Evolutionary conservation across 2,329 filamentous ascomycete genomes (phyloP).

Genomic region (Ophiosphaerella korrae): DNA sequence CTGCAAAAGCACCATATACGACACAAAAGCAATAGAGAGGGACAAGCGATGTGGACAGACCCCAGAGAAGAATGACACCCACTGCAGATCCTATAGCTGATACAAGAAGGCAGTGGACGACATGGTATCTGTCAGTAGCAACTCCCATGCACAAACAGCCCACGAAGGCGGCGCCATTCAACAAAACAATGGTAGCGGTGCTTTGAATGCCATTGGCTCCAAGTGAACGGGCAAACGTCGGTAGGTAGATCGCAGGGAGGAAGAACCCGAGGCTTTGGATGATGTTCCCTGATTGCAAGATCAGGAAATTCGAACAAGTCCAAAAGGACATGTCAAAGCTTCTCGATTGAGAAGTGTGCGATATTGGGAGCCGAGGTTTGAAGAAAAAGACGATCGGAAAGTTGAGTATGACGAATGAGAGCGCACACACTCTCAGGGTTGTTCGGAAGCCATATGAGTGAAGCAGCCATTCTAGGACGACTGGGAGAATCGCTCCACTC

Average conservation of each 20-base stretch:
- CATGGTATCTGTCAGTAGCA: constrained; percentile 47
- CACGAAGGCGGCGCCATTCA: constrained; percentile 47
- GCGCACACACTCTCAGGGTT: constrained; percentile 51
- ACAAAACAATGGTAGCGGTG: constrained; percentile 47
- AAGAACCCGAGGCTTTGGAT: constrained; percentile 52
- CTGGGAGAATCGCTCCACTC: constrained; percentile 53
- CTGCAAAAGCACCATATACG: constrained; percentile 50
- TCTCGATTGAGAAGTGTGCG: constrained; percentile 37
- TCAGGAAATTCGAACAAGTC: constrained; percentile 42
- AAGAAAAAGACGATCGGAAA: constrained; percentile 49
- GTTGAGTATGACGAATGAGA: constrained; percentile 45
- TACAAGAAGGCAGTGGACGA: constrained; percentile 46
- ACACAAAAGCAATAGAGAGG: constrained; percentile 52
- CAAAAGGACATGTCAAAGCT: constrained; percentile 46
- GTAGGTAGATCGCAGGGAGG: constrained; percentile 51
- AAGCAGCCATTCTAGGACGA: constrained; percentile 52
- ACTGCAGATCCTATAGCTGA: constrained; percentile 44
- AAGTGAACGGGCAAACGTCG: constrained; percentile 47
- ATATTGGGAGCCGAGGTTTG: constrained; percentile 52
- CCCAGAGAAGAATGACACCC: constrained; percentile 53
- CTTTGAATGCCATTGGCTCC: constrained; percentile 43
- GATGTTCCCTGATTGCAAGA: constrained; percentile 51
- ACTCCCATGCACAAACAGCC: constrained; percentile 48
- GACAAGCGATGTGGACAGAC: constrained; percentile 49
- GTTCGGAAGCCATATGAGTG: constrained; percentile 51